Base-by-base conservation (phyloP, 495 filamentous ascomycete genomes). In the Penicillium coprophilum region DNA sequence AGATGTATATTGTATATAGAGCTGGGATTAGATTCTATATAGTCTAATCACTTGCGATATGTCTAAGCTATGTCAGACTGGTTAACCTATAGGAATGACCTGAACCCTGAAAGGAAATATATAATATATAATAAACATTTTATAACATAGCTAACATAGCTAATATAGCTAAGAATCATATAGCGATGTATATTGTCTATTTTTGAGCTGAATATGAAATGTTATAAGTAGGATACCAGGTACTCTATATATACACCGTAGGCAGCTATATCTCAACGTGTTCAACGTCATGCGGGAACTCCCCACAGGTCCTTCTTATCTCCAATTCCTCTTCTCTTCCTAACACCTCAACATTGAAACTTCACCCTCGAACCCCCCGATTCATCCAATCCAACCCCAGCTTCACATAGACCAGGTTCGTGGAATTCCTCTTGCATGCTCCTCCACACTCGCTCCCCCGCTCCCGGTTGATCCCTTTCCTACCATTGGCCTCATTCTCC, bases 401-500 rank as follows among this genome's bases (percentile, higher is more conserved):
- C 19, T 38, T 49, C 43, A 13, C 51, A 53, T 39, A 52, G 24
- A 31, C 58, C 54, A 64, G 62, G 59, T 65, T 62, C 53, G 62
- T 65, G 17, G 39, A 19, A 30, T 21, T 21, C 24, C 31, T 47
- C 21, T 50, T 36, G 45, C 47, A 54, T 55, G 36, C 51, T 62
- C 59, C 60, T 43, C 62, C 55, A 45, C 59, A 53, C 23, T 27
- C 11, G 46, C 48, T 55, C 31, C 48, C 43, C 60, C 49, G 47
- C 44, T 47, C 34, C 24, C 59, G 39, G 57, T 43, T 54, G 64
- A 67, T 67, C 64, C 46, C 38, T 55, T 38, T 30, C 49, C 40
- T 59, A 55, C 55, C 36, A 67, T 65, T 60, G 65, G 59, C 54
- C 30, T 60, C 32, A 21, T 38, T 20, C n/a, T 39, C 50, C 39